Base-by-base conservation (phyloP, 148 eudicot species). In the Gaultheria prostrata region DNA sequence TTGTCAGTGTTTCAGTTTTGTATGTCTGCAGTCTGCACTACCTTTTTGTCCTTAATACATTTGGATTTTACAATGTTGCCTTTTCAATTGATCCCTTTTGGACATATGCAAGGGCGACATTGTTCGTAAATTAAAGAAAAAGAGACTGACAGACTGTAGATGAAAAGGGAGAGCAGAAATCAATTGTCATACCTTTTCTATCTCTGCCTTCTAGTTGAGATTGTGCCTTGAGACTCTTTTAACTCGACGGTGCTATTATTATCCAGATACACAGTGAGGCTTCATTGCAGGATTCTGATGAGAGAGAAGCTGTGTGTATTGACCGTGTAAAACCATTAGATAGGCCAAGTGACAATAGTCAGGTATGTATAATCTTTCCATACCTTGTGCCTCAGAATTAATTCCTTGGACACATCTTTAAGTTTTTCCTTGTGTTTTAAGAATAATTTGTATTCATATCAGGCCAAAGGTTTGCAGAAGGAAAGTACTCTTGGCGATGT, bases 321-420 rank as follows among this genome's bases (percentile, higher is more conserved):
- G 78, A n/a, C 15, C 84, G 78, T 35, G 76, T 33, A 30, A 83
- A 26, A 69, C 53, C 83, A 63, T 26, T 80, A 32, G 73, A 71
- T 57, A 63, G 78, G 70, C 82, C 24, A 54, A 76, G 43, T 24
- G 80, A 78, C 50, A 61, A 81, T 59, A 26, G 73, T 70, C 80
- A 61, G 82, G 89, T 84, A 74, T 77, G 81, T 32, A 21, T 70
- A 33, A 14, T 50, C 32, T 63, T 75, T 76, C 30, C n/a, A 78
- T n/a, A 45, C 14, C 45, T 82, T 54, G n/a, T 2, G 54, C 24
- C 0, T 45, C 61, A 21, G 18, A 39, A 54, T 54, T 73, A 14
- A 67, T 63, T 73, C 15, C 18, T 59, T 53, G 28, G 56, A 46
- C 74, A 46, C 28, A 6, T 50, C 18, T 50, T 77, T 17, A 18